Evolutionary conservation across 75 land plant species (phyloP).

Genomic region (Sequoia sempervirens): DNA sequence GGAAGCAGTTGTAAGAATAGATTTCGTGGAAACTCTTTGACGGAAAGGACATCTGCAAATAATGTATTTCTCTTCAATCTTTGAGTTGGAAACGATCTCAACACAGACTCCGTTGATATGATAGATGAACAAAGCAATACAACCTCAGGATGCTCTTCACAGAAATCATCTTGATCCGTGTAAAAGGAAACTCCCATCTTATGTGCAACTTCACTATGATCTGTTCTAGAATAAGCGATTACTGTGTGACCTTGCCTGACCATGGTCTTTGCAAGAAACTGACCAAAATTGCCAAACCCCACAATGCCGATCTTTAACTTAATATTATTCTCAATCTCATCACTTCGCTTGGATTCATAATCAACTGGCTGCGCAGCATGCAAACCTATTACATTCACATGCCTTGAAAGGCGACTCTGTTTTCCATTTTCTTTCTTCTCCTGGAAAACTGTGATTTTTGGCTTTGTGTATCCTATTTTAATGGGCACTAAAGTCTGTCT

Average conservation of each 20-base stretch:
- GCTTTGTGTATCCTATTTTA: background rate
- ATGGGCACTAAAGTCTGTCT: background rate
- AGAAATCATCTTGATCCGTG: conserved; percentile 56
- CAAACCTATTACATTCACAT: background rate
- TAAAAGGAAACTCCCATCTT: conserved; percentile 42
- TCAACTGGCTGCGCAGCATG: conserved; percentile 37
- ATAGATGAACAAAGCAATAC: conserved; percentile 67
- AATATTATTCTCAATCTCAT: conserved; percentile 15
- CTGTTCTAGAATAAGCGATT: conserved; percentile 49
- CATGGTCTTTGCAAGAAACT: conserved; percentile 55
- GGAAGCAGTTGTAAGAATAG: no score
- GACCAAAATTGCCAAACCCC: conserved; percentile 75
- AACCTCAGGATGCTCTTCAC: conserved; percentile 81
- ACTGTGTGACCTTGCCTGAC: conserved; percentile 52
- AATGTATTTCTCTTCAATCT: conserved; percentile 57
- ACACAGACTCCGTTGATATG: conserved; percentile 56
- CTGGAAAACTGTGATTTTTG: background rate
- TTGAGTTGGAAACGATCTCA: conserved; percentile 51
- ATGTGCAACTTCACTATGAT: conserved; percentile 28
- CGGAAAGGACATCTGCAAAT: background rate
- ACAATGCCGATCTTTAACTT: conserved; percentile 57
- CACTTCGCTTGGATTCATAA: conserved; percentile 27
- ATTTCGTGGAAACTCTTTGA: no score
- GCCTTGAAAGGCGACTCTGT: background rate
- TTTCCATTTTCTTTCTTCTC: background rate